Evolutionary conservation across 2,329 filamentous ascomycete species (phyloP).

Genomic region (Colletotrichum spinosum): DNA sequence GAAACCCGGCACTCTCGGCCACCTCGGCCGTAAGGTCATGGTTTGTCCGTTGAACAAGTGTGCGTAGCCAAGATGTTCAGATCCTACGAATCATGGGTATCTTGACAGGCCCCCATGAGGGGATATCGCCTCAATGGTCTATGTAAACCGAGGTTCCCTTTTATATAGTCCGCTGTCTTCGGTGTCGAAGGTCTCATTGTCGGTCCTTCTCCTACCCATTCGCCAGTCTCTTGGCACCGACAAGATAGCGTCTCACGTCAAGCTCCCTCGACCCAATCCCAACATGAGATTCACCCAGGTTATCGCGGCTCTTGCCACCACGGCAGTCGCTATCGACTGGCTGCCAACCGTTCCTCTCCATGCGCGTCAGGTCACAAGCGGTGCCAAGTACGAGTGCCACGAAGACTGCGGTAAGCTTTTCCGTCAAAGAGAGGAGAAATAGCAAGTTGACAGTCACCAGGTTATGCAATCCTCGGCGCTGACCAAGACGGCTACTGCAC

Average conservation of each 20-base stretch:
- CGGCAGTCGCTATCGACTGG: conserved; percentile 14
- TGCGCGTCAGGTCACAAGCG: conserved; percentile 24
- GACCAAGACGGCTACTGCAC: conserved; percentile 50
- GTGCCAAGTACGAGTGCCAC: conserved; percentile 48
- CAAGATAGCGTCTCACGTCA: too few relatives aligned
- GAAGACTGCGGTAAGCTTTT: conserved; percentile 55
- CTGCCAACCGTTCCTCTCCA: conserved; percentile 26
- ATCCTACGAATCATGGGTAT: conserved; percentile 15
- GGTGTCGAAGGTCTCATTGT: too few relatives aligned
- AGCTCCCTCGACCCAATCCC: too few relatives aligned
- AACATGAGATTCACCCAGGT: conserved; percentile 17
- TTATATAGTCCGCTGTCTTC: too few relatives aligned
- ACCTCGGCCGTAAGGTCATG: not conserved
- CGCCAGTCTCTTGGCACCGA: too few relatives aligned
- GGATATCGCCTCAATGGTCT: conserved; percentile 4
- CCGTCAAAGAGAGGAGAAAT: not conserved
- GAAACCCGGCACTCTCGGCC: conserved; percentile 23
- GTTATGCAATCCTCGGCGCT: conserved; percentile 50
- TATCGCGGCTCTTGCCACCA: not conserved
- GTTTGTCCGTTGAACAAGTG: conserved; percentile 9
- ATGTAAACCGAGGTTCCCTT: not conserved
- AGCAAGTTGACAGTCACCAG: conserved; percentile 26
- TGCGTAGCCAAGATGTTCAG: conserved; percentile 6
- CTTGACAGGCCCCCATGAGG: not conserved
- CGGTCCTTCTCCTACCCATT: too few relatives aligned